Percentiles rank a stretch among this genome's conserved stretches.
Conservation (phyloP, 1,284 basidiomycete species). For the Malassezia arunalokei region DNA sequence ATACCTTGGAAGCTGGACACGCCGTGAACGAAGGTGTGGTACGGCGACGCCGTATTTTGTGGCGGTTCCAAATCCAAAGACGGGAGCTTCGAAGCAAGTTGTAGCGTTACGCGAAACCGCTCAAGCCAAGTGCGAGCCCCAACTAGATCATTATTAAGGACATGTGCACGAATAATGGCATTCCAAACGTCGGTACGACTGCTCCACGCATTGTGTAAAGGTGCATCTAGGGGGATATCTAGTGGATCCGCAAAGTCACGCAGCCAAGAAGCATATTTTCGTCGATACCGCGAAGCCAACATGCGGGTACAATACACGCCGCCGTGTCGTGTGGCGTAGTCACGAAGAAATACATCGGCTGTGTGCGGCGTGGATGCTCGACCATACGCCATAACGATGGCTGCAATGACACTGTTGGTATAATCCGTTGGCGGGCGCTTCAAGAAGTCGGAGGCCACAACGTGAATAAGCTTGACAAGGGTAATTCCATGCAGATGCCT, state of each 20-base stretch:
- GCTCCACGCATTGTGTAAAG: background rate
- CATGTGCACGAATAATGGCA: slow-evolving; percentile 5
- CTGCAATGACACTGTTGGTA: background rate
- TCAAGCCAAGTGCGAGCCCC: slow-evolving; percentile 11
- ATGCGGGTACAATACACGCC: background rate
- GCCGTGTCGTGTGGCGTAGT: background rate
- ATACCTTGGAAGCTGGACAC: background rate
- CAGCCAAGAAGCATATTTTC: background rate
- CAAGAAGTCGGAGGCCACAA: background rate
- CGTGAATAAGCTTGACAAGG: slow-evolving; percentile 1
- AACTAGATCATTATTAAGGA: background rate
- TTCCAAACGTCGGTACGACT: slow-evolving; percentile 8
- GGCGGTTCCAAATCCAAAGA: background rate
- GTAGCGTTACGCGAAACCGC: slow-evolving; percentile 3
- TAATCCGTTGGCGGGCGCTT: background rate
- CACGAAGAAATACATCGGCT: slow-evolving; percentile 1
- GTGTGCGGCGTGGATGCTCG: background rate
- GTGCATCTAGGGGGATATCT: background rate
- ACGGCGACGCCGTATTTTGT: slow-evolving; percentile 6
- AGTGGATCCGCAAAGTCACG: background rate
- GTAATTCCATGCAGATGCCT: background rate
- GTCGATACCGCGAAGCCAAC: background rate
- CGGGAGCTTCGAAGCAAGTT: background rate
- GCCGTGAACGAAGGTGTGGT: slow-evolving; percentile 13
- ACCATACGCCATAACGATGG: slow-evolving; percentile 8